These are phyloP conservation scores for Calendula officinalis DNA, from an alignment of 129 eudicot genomes.

Conservation along the genomic window DNA sequence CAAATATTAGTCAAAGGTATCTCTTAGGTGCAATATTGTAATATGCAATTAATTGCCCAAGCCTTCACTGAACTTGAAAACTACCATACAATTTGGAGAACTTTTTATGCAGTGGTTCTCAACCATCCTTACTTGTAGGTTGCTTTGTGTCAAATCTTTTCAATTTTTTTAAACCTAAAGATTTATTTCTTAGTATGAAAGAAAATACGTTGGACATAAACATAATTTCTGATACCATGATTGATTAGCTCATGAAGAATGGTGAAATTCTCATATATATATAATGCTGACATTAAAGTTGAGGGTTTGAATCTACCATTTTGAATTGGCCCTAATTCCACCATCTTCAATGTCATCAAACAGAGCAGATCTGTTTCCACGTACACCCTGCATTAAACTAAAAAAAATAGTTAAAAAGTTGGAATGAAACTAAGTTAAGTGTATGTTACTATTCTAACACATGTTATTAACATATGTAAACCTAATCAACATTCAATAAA, in stretches of 20 bases:
- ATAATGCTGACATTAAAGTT: conserved; percentile 43
- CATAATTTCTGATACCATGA: conserved; percentile 30
- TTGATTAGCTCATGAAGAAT: conserved; percentile 47
- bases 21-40: conserved; percentile 93
- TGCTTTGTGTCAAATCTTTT: conserved; percentile 26
- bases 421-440: not conserved
- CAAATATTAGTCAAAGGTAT: not conserved
- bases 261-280: conserved; percentile 43
- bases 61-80: conserved; percentile 61
- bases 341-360: conserved; percentile 96
- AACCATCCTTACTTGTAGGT: conserved; percentile 28
- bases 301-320: too few species aligned
- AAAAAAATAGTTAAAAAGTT: conserved; percentile 16
- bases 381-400: conserved; percentile 34
- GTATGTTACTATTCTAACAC: too few species aligned
- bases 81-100: conserved; percentile 50
- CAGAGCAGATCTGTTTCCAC: conserved; percentile 66
- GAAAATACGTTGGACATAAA: conserved; percentile 5
- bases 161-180: too few species aligned
- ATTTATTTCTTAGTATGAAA: too few species aligned
- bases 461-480: not conserved
- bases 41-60: conserved; percentile 92
- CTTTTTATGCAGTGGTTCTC: conserved; percentile 48
- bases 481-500: not conserved
- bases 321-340: conserved; percentile 72